These are phyloP conservation scores for Acanthamoeba divionensis DNA, from an alignment of 208 protist genomes.

Conservation along the genomic window DNA sequence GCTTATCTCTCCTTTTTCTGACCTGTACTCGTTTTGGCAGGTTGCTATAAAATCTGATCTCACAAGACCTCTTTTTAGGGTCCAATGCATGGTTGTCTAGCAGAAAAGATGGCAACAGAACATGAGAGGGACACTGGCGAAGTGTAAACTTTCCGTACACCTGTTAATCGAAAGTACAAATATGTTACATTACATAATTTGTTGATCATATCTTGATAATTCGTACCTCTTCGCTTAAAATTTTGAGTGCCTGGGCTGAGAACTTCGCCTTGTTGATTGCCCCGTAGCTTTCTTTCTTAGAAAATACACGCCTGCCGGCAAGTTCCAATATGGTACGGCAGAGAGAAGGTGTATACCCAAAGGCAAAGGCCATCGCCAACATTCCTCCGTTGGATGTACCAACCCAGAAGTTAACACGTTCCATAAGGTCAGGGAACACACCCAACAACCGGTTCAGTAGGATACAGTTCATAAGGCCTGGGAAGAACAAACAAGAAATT, in stretches of 20 bases:
- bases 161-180: not conserved
- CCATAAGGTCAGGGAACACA: slow-evolving; percentile 63
- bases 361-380: slow-evolving; percentile 19
- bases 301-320: not conserved
- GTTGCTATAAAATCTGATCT: slow-evolving; percentile 55
- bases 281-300: not conserved
- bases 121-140: not conserved
- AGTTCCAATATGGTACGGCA: not conserved
- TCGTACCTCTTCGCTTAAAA: not conserved
- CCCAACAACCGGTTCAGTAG: slow-evolving; percentile 62
- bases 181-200: too few relatives aligned
- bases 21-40: not conserved
- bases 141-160: slow-evolving; percentile 5
- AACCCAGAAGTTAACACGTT: slow-evolving; percentile 60
- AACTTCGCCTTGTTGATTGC: not conserved
- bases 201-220: too few relatives aligned
- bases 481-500: not conserved
- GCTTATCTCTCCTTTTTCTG: not conserved
- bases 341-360: slow-evolving; percentile 1
- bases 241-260: not conserved
- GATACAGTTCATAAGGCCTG: slow-evolving; percentile 56
- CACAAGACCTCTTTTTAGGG: not conserved
- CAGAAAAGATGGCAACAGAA: slow-evolving; percentile 48
- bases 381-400: slow-evolving; percentile 49
- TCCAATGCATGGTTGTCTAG: slow-evolving; percentile 32